A percentile compares a stretch with the other conserved stretches of the same genome.
Evolutionary conservation across 495 filamentous ascomycete genomes (phyloP).

Genomic region (Talaromyces borbonicus): DNA sequence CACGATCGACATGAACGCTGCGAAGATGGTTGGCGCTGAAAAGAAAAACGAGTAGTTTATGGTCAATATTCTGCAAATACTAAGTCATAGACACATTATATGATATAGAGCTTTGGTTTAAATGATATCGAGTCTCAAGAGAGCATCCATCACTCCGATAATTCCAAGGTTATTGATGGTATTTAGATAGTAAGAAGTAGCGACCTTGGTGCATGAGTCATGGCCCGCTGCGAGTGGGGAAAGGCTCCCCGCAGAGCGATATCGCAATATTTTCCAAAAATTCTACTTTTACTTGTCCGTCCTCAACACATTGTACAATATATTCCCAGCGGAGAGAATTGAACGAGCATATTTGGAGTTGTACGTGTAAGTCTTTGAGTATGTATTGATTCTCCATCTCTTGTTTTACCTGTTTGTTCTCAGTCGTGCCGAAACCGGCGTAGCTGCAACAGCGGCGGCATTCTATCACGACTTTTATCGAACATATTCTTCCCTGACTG

Average conservation of each 20-base stretch:
- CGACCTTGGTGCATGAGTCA: too few species aligned
- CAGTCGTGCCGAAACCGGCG: background rate
- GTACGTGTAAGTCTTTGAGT: background rate
- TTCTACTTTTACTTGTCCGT: background rate
- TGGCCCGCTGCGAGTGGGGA: background rate
- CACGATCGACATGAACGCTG: background rate
- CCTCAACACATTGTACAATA: background rate
- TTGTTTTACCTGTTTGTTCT: background rate
- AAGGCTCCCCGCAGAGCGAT: slow-evolving; percentile 6
- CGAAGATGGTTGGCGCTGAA: background rate
- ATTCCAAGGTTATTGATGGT: background rate
- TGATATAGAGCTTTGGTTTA: too few species aligned
- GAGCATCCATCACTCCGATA: too few species aligned
- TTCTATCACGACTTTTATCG: too few species aligned
- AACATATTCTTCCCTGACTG: background rate
- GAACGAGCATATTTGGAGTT: background rate
- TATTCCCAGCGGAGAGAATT: slow-evolving; percentile 12
- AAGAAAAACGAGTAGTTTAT: slow-evolving; percentile 7
- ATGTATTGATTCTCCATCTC: background rate
- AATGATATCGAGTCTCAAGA: too few species aligned
- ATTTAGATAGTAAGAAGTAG: too few species aligned
- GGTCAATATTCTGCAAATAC: too few species aligned
- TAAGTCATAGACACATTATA: too few species aligned
- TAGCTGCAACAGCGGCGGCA: background rate
- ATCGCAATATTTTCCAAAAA: slow-evolving; percentile 3